Evolutionary conservation across 2,329 filamentous ascomycete genomes (phyloP).

Genomic region (Tolypocladium pustulatum): DNA sequence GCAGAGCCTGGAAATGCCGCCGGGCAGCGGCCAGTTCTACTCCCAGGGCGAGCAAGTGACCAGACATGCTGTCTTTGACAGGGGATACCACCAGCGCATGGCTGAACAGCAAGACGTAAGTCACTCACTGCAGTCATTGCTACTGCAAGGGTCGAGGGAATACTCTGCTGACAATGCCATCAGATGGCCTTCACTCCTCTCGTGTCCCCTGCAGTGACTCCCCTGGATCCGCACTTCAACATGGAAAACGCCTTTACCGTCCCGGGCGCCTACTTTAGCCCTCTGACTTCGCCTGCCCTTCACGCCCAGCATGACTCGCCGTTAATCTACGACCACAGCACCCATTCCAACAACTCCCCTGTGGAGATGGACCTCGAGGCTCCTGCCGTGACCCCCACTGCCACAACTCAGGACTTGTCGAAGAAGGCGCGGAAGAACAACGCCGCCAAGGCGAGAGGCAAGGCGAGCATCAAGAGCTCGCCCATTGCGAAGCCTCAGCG

Average conservation of each 20-base stretch:
- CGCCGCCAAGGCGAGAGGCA: constrained; percentile 38
- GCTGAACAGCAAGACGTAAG: constrained; percentile 61
- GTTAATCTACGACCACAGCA: constrained; percentile 34
- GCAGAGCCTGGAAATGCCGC: constrained; percentile 68
- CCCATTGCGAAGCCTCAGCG: constrained; percentile 61
- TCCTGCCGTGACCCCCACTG: constrained; percentile 19
- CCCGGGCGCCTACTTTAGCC: constrained; percentile 69
- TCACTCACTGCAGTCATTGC: constrained; percentile 3
- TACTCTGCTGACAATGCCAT: background rate
- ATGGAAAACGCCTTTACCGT: constrained; percentile 49
- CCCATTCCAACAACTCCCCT: constrained; percentile 39
- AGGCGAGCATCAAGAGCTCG: constrained; percentile 53
- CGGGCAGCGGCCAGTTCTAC: constrained; percentile 47
- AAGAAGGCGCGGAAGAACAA: constrained; percentile 45
- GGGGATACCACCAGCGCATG: constrained; percentile 50
- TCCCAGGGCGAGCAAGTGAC: constrained; percentile 40
- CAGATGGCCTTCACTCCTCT: constrained; percentile 71
- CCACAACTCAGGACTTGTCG: constrained; percentile 34
- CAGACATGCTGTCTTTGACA: constrained; percentile 53
- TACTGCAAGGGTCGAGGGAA: background rate
- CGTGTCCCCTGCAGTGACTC: constrained; percentile 75
- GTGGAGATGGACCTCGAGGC: constrained; percentile 46
- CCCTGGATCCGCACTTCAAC: constrained; percentile 61
- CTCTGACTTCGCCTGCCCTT: constrained; percentile 69
- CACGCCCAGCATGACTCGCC: constrained; percentile 55